Conservation (phyloP, 371 early-diverging fungal genomes). For the Mortierella sp. region DNA sequence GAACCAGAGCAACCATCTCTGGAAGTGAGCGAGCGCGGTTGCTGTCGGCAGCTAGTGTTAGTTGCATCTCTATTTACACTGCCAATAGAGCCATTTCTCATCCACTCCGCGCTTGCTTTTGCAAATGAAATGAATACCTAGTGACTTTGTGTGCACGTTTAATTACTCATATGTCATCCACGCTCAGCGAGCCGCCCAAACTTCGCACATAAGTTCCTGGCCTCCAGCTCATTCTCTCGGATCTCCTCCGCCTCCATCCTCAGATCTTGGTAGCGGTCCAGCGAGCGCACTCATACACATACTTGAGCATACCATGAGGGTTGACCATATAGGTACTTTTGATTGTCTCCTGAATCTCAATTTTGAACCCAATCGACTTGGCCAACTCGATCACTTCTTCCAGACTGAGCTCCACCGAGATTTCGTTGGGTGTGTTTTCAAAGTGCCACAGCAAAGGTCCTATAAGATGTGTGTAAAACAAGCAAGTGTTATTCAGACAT, state of each 20-base stretch:
- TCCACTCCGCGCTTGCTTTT: too few relatives aligned
- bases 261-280: constrained; percentile 70
- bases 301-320: constrained; percentile 86
- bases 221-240: neutral
- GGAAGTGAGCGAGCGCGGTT: constrained; percentile 23
- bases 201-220: too few relatives aligned
- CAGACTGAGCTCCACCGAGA: constrained; percentile 89
- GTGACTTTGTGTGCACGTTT: too few relatives aligned
- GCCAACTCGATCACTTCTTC: constrained; percentile 85
- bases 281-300: constrained; percentile 80
- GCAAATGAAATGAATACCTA: too few relatives aligned
- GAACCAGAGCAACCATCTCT: constrained; percentile 54
- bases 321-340: constrained; percentile 82
- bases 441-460: constrained; percentile 96
- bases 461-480: constrained; percentile 16
- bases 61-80: neutral
- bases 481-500: too few relatives aligned
- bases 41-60: neutral
- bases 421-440: constrained; percentile 84
- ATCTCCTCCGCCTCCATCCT: neutral
- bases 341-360: constrained; percentile 74
- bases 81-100: neutral
- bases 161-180: too few relatives aligned
- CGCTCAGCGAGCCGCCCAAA: too few relatives aligned
- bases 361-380: constrained; percentile 78